Conservation (phyloP, 2,329 filamentous ascomycete species). For the Aureobasidium sp. region DNA sequence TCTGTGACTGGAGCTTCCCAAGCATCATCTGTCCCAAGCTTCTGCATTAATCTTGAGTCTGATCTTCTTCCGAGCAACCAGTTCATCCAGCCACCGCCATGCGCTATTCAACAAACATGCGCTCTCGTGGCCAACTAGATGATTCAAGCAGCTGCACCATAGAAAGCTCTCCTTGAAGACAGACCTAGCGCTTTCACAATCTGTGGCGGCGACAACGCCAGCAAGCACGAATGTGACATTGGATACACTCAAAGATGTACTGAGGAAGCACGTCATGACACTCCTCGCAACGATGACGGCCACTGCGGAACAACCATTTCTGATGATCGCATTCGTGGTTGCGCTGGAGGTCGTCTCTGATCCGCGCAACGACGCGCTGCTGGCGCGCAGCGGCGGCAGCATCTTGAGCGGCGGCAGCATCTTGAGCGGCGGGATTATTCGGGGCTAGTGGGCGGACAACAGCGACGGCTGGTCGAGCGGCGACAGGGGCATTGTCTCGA, state of each 20-base stretch:
- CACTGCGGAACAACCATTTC: neutral
- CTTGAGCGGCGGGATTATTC: neutral
- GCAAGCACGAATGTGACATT: constrained; percentile 42
- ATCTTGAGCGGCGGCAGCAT: neutral
- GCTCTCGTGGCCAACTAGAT: too few relatives aligned
- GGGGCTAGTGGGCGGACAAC: too few relatives aligned
- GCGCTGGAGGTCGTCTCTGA: neutral
- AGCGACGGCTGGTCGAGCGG: too few relatives aligned
- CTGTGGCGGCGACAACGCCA: constrained; percentile 42
- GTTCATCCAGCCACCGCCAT: too few relatives aligned
- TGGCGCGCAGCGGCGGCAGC: neutral
- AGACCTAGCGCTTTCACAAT: constrained; percentile 21
- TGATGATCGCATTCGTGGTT: neutral
- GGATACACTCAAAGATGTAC: constrained; percentile 40
- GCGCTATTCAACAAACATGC: too few relatives aligned
- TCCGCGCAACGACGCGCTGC: neutral
- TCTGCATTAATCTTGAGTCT: too few relatives aligned
- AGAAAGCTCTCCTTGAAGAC: too few relatives aligned
- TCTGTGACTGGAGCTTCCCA: too few relatives aligned
- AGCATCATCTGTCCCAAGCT: too few relatives aligned
- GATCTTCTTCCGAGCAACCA: too few relatives aligned
- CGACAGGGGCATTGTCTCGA: too few relatives aligned
- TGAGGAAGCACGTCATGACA: constrained; percentile 27
- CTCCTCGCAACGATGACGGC: neutral
- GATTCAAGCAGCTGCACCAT: too few relatives aligned